phyloP scores from a whole-genome alignment of 2,329 filamentous ascomycete genomes.

The Nemania sp. region DNA sequence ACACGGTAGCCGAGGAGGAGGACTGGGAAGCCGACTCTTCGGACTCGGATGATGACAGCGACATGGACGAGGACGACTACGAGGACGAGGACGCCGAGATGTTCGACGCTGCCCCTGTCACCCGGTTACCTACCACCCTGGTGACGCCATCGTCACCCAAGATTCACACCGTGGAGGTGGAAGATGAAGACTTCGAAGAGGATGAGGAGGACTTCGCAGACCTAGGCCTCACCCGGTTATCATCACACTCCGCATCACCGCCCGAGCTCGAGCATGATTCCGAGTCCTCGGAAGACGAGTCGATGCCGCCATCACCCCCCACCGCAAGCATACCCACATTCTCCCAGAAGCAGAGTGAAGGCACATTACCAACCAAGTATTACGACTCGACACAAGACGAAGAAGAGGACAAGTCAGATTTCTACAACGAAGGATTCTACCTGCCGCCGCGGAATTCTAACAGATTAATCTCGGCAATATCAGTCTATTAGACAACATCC shows the following conservation, averaged over 20 bases:
- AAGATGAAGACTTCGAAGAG: conserved; percentile 50
- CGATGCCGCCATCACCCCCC: conserved; percentile 73
- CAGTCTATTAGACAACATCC: conserved; percentile 54
- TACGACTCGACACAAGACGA: conserved; percentile 46
- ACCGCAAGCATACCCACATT: conserved; percentile 62
- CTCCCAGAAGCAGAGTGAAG: conserved; percentile 58
- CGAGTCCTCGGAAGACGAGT: conserved; percentile 73
- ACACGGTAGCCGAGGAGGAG: conserved; percentile 69
- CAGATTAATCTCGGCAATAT: conserved; percentile 59
- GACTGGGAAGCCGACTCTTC: conserved; percentile 69
- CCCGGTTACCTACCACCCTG: conserved; percentile 49
- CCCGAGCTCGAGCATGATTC: conserved; percentile 73
- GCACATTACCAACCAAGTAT: conserved; percentile 42
- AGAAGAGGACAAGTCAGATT: conserved; percentile 44
- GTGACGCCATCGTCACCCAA: conserved; percentile 38
- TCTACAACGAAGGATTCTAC: conserved; percentile 60
- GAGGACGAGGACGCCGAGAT: conserved; percentile 63
- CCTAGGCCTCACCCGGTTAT: conserved; percentile 70
- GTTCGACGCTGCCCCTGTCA: conserved; percentile 52
- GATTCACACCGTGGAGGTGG: conserved; percentile 44
- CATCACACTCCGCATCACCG: conserved; percentile 67
- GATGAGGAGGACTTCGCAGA: conserved; percentile 62
- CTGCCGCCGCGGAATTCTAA: conserved; percentile 56
- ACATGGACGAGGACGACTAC: conserved; percentile 58
- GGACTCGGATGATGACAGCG: conserved; percentile 58